Evolutionary conservation across 2,329 filamentous ascomycete genomes (phyloP).

Genomic region (Botrytis fragariae): DNA sequence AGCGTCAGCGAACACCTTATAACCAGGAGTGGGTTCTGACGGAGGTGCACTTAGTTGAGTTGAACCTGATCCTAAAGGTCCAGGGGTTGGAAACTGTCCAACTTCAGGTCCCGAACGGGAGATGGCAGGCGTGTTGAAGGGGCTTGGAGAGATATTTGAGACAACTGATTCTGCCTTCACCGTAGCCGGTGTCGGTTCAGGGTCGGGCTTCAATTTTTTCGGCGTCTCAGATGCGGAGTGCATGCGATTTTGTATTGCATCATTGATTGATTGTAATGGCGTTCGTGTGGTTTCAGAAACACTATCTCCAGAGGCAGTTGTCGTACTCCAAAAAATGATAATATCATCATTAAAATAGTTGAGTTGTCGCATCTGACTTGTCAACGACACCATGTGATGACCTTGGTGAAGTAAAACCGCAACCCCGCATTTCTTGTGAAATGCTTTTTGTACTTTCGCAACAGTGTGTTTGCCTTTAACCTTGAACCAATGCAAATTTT

Average conservation of each 20-base stretch:
- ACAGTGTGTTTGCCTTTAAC: constrained; percentile 18
- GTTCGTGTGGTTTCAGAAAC: not conserved
- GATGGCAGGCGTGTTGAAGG: not conserved
- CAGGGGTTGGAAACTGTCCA: not conserved
- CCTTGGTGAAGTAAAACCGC: constrained; percentile 7
- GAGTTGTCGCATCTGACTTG: constrained; percentile 2
- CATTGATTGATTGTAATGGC: not conserved
- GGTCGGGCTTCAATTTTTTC: not conserved
- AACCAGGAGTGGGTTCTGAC: not conserved
- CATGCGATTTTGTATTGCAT: not conserved
- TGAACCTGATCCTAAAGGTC: not conserved
- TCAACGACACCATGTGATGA: not conserved
- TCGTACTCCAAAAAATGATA: constrained; percentile 15
- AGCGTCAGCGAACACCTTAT: not conserved
- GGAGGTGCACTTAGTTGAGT: not conserved
- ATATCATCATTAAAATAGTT: constrained; percentile 15
- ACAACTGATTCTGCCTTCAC: not conserved
- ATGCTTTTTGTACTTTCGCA: constrained; percentile 15
- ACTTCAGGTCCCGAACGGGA: not conserved
- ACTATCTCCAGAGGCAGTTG: not conserved
- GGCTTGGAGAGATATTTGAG: not conserved
- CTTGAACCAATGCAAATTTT: constrained; percentile 19
- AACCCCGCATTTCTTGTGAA: not conserved
- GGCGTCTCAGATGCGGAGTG: no score
- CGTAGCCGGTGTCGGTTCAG: not conserved